Base-by-base conservation (phyloP, 805 yeast species). In the Candida nanaspora region DNA sequence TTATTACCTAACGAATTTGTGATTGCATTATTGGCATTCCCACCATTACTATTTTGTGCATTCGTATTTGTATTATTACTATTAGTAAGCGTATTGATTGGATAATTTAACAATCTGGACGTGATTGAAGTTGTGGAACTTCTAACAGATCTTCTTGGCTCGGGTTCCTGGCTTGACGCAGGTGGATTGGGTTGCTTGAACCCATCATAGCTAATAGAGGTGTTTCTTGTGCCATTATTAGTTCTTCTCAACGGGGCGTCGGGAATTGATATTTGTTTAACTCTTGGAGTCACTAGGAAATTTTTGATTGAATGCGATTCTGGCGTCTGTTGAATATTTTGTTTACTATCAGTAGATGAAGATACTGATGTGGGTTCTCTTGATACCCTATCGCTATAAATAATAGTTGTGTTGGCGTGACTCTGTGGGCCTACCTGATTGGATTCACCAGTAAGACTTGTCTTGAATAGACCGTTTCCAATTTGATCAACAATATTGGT, bases 181-280 rank as follows among this genome's bases (percentile, higher is more conserved):
- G 58, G 58, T 7, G 50, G 43, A 2, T 47, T 18, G 3, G 61
- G 58, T 27, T 53, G 56, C 21, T 55, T 49, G 46, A 53, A 51
- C 7, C 37, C 50, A 10, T 51, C 52, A 26, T 41, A 41, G 15
- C 47, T 47, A 16, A 35, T 39, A 3, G 31, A 18, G 3, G 28
- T 10, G 11, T 16, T 16, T 22, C 19, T 21, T 2, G 53, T 38
- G 31, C 42, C 39, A 33, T 65, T 55, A 27, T 59, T 47, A 13
- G 66, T 50, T 40, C 55, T 59, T 47, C 72, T 57, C 8, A 57
- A 46, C n/a, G 70, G 71, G 3, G 71, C 69, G 41, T 61, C 66
- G 2, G 69, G 69, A 5, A 55, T 37, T 18, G 47, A 45, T 16
- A 57, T 43, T 38, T 61, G 70, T 28, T 62, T 66, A 30, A 65